A percentile compares a stretch with the other conserved stretches of the same genome.
These are phyloP conservation scores for Nitzschia sp. DNA, from an alignment of 108 stramenopile genomes.

Conservation along the genomic window DNA sequence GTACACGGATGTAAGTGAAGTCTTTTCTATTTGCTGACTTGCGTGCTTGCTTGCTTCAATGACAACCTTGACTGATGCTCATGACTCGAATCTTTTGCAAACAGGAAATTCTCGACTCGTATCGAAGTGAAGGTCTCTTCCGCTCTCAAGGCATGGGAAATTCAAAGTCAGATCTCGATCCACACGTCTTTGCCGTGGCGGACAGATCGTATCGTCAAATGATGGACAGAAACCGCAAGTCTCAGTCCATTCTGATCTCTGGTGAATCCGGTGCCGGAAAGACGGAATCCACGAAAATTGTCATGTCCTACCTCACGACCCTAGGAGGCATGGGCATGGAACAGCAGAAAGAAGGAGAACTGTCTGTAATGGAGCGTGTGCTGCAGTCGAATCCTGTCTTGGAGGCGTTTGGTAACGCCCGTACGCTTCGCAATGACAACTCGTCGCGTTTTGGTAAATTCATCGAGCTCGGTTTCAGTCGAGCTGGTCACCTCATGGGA, in stretches of 20 bases:
- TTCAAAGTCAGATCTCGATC: conserved; percentile 65
- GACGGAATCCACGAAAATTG: conserved; percentile 96
- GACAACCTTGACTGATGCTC: neutral
- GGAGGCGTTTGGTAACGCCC: conserved; percentile 99
- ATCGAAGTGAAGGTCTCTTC: conserved; percentile 83
- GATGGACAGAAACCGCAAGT: conserved; percentile 78
- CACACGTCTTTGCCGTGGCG: conserved; percentile 92
- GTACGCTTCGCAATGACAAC: conserved; percentile 99
- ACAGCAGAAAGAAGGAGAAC: conserved; percentile 52
- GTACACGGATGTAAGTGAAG: conserved; percentile 80
- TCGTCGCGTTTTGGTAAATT: conserved; percentile 99
- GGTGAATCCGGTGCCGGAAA: conserved; percentile 96
- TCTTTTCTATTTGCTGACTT: no score
- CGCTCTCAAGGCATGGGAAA: conserved; percentile 76
- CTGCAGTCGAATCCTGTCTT: conserved; percentile 97
- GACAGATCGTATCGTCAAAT: conserved; percentile 91
- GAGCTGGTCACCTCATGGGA: conserved; percentile 87
- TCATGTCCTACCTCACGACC: conserved; percentile 92
- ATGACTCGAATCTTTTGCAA: no score
- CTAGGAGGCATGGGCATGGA: conserved; percentile 64
- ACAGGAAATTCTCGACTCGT: conserved; percentile 84
- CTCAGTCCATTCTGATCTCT: conserved; percentile 91
- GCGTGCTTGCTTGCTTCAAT: neutral
- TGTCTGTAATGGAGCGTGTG: conserved; percentile 90
- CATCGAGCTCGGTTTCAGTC: conserved; percentile 94